Base-by-base conservation (phyloP, 331 rosid species). In the Acacia pycnantha region DNA sequence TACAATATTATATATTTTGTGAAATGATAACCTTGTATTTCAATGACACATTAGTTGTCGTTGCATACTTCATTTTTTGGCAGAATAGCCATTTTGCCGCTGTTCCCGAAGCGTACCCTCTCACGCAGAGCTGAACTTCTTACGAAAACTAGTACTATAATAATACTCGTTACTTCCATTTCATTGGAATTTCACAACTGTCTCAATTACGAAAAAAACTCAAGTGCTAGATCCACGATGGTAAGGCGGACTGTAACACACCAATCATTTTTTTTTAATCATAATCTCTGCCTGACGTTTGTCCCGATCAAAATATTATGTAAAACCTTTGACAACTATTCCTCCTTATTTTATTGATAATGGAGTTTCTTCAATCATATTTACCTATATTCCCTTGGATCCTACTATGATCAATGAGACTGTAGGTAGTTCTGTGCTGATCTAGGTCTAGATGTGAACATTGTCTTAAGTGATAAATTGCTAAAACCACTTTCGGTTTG, bases 181-280 rank as follows among this genome's bases (percentile, higher is more conserved):
- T 33, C 67, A 54, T 19, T 37, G 33, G 31, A 27, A 29, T 68
- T 19, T 44, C n/a, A 1, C 62, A 24, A 3, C 21, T 71, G 62
- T 75, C 79, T 75, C 74, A n/a, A 31, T 46, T 24, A 64, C 7
- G 86, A 86, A 78, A 86, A 78, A 82, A 70, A 50, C 43, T 15
- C 40, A 7, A 51, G 41, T 67, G 4, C 14, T 33, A 12, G 22
- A 19, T 21, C 62, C 26, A 50, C 44, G 6, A 68, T 51, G 40
- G 35, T 51, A 46, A 50, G 37, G 75, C 53, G 31, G 44, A 68
- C 29, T 5, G 12, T 11, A 35, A 16, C 53, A 47, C 4, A 65
- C 7, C 35, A 27, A 66, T 13, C 4, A 31, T n/a, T 66, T 64
- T 14, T 53, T 40, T 53, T 40, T 72, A 61, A 83, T 73, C 62